Evolutionary conservation across 352 stramenopile genomes (phyloP).

Genomic region (Pythium brassicae): DNA sequence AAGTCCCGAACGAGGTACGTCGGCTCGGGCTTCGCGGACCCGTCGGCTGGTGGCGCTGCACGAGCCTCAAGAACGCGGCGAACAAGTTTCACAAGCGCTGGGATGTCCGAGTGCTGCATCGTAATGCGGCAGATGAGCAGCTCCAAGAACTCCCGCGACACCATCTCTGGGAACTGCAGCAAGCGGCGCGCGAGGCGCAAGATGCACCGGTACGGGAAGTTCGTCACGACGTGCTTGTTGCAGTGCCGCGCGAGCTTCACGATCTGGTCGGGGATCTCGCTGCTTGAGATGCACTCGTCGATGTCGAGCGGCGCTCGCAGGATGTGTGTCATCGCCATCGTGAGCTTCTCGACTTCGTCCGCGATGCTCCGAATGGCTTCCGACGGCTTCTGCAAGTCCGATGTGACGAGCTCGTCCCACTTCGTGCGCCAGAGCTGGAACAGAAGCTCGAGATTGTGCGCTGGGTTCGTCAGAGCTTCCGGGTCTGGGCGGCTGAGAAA

Average conservation of each 20-base stretch:
- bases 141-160: constrained; percentile 68
- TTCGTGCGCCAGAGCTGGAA: constrained; percentile 71
- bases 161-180: constrained; percentile 61
- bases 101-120: constrained; percentile 65
- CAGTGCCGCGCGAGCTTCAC: constrained; percentile 72
- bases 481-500: constrained; percentile 70
- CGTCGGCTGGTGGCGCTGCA: constrained; percentile 23
- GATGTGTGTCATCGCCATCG: constrained; percentile 67
- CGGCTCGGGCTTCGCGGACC: constrained; percentile 24
- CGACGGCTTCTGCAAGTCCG: constrained; percentile 56
- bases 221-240: constrained; percentile 64
- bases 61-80: constrained; percentile 71
- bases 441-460: constrained; percentile 74
- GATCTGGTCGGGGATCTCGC: constrained; percentile 64
- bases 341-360: constrained; percentile 65
- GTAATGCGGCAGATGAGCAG: constrained; percentile 69
- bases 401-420: constrained; percentile 46
- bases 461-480: constrained; percentile 67
- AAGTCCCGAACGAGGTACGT: constrained; percentile 59
- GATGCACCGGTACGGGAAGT: constrained; percentile 67
- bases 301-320: constrained; percentile 56
- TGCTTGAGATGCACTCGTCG: constrained; percentile 66
- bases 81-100: constrained; percentile 61
- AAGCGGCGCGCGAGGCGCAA: constrained; percentile 58
- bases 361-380: constrained; percentile 43